These are phyloP conservation scores for Nigrospora oryzae DNA, from an alignment of 2,329 filamentous ascomycete genomes.

Conservation along the genomic window DNA sequence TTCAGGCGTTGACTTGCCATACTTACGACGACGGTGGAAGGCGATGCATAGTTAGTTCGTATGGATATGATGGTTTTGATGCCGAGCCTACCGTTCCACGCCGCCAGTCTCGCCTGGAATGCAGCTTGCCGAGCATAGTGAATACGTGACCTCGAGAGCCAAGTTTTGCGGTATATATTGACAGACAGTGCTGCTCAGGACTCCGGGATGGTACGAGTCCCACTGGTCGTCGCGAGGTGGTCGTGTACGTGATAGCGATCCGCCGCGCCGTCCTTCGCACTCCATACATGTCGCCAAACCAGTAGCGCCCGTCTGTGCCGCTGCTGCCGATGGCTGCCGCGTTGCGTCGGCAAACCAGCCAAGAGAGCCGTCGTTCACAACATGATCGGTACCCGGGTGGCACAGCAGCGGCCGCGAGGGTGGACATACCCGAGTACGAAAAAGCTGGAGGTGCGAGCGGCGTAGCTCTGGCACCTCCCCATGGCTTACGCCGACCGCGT, in stretches of 20 bases:
- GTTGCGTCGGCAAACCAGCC: not conserved
- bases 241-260: conserved; percentile 2
- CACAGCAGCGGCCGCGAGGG: not conserved
- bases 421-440: not conserved
- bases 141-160: not conserved
- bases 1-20: conserved; percentile 2
- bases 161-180: not conserved
- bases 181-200: not conserved
- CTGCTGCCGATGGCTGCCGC: not conserved
- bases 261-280: not conserved
- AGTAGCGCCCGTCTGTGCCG: conserved; percentile 1
- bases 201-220: not conserved
- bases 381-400: not conserved
- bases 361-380: no score
- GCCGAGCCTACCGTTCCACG: not conserved
- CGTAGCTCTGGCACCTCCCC: not conserved
- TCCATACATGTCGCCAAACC: conserved; percentile 3
- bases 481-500: conserved; percentile 1
- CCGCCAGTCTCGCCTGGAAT: not conserved
- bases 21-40: not conserved
- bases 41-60: not conserved
- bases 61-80: no score
- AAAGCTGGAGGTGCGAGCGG: not conserved
- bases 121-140: not conserved
- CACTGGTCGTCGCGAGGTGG: not conserved